Percentiles rank a stretch among this genome's conserved stretches.
Evolutionary conservation across 768 basidiomycete species (phyloP).

Genomic region (Russula emetica): DNA sequence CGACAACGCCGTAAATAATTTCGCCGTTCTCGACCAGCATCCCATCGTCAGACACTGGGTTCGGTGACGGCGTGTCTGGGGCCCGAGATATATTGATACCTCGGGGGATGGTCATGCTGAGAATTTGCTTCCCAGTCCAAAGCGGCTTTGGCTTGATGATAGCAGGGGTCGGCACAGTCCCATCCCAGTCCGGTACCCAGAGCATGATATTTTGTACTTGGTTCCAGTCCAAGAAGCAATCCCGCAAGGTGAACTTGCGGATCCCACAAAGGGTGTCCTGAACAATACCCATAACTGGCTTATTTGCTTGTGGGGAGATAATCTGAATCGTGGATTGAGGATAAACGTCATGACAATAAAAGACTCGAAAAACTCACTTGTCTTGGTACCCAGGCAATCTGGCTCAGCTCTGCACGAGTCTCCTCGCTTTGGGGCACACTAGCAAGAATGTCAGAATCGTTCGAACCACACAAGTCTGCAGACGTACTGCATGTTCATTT

Average conservation of each 20-base stretch:
- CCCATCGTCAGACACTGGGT: slow-evolving; percentile 88
- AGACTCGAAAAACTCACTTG: slow-evolving; percentile 51
- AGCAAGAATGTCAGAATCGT: slow-evolving; percentile 18
- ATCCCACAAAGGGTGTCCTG: slow-evolving; percentile 98
- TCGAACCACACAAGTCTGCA: not conserved
- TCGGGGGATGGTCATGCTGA: slow-evolving; percentile 86
- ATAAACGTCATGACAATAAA: not conserved
- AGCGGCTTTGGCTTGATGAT: slow-evolving; percentile 95
- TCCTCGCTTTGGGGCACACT: slow-evolving; percentile 98
- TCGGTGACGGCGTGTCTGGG: slow-evolving; percentile 71
- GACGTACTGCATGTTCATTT: slow-evolving; percentile 99
- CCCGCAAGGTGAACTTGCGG: slow-evolving; percentile 94
- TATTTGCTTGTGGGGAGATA: slow-evolving; percentile 98
- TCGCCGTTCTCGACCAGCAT: slow-evolving; percentile 97
- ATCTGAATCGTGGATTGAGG: slow-evolving; percentile 51
- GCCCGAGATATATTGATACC: slow-evolving; percentile 90
- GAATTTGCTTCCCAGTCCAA: slow-evolving; percentile 97
- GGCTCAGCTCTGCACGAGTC: slow-evolving; percentile 94
- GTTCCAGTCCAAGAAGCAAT: slow-evolving; percentile 93
- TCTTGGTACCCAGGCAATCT: slow-evolving; percentile 97
- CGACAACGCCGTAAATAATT: slow-evolving; percentile 89
- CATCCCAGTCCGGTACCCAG: slow-evolving; percentile 99
- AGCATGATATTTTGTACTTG: slow-evolving; percentile 96
- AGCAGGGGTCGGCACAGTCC: slow-evolving; percentile 83
- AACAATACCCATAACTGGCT: slow-evolving; percentile 99